Evolutionary conservation across 192 early-diverging fungal genomes (phyloP).

Genomic region (Backusella sp.): DNA sequence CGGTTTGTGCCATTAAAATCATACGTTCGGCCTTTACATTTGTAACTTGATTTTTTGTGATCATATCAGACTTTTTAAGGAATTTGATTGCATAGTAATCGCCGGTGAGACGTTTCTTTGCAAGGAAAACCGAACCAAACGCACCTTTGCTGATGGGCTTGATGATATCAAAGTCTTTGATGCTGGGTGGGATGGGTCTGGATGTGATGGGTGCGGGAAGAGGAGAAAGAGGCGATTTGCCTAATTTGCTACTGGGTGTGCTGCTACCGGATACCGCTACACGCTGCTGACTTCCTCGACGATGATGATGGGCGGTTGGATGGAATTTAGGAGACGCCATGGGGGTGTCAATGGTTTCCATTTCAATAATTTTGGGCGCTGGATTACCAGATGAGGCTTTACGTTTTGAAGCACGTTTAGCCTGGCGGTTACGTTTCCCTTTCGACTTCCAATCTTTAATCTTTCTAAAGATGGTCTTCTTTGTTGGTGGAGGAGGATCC

Average conservation of each 20-base stretch:
- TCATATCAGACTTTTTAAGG: constrained; percentile 83
- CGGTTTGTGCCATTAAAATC: constrained; percentile 82
- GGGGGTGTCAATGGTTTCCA: constrained; percentile 40
- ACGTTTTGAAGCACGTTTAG: neutral
- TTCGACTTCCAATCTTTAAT: constrained; percentile 18
- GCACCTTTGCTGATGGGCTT: constrained; percentile 91
- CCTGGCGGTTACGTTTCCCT: neutral
- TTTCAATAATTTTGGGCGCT: constrained; percentile 29
- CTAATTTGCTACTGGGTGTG: constrained; percentile 20
- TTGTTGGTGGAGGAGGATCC: neutral
- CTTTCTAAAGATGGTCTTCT: constrained; percentile 13
- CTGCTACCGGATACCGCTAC: neutral
- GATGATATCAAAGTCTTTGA: constrained; percentile 89
- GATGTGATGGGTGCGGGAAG: constrained; percentile 31
- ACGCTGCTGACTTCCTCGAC: neutral
- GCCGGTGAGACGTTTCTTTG: constrained; percentile 81
- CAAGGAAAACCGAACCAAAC: constrained; percentile 83
- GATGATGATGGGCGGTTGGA: neutral
- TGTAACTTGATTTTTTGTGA: constrained; percentile 89
- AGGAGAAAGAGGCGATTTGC: constrained; percentile 25
- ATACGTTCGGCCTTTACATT: constrained; percentile 89
- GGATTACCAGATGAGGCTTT: neutral
- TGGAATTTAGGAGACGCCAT: constrained; percentile 28
- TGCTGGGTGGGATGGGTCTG: constrained; percentile 62
- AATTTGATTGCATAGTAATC: constrained; percentile 90